A percentile compares a stretch with the other conserved stretches of the same genome.
Conservation (phyloP, 371 early-diverging fungal genomes). For the Coemansia sp. region DNA sequence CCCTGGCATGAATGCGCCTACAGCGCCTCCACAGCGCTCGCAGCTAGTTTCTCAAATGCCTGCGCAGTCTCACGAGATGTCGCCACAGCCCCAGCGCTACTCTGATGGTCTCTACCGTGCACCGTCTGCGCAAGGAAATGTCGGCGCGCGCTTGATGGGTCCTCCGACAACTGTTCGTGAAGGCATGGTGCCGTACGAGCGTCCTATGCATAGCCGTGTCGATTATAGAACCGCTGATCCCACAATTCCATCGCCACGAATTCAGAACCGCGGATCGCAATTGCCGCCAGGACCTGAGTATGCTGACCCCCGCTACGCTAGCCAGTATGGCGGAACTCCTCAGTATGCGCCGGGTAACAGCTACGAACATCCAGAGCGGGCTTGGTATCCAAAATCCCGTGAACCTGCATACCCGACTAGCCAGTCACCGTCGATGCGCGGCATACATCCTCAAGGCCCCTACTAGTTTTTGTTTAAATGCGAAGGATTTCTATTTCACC, state of each 20-base stretch:
- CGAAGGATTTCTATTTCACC: background rate
- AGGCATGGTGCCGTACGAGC: background rate
- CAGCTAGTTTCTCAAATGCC: background rate
- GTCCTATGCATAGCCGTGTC: background rate
- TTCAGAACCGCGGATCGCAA: background rate
- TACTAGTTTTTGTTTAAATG: background rate
- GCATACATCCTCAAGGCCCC: background rate
- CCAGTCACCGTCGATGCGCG: slow-evolving; percentile 1
- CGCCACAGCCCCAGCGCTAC: slow-evolving; percentile 8
- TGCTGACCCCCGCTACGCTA: background rate
- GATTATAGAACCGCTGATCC: background rate
- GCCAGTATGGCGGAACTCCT: background rate
- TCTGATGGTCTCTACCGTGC: background rate
- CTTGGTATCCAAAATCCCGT: slow-evolving; percentile 3
- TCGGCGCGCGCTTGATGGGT: background rate
- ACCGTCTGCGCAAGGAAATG: background rate
- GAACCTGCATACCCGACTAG: slow-evolving; percentile 5
- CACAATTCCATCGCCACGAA: background rate
- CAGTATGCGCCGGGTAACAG: background rate
- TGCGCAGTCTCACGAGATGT: background rate
- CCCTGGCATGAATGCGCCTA: background rate
- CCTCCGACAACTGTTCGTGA: background rate
- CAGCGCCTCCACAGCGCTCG: background rate
- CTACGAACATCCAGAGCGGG: background rate
- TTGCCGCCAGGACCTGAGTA: background rate